phyloP scores from a whole-genome alignment of 2,329 filamentous ascomycete species.

The Stachybotrys chlorohalonatus region DNA sequence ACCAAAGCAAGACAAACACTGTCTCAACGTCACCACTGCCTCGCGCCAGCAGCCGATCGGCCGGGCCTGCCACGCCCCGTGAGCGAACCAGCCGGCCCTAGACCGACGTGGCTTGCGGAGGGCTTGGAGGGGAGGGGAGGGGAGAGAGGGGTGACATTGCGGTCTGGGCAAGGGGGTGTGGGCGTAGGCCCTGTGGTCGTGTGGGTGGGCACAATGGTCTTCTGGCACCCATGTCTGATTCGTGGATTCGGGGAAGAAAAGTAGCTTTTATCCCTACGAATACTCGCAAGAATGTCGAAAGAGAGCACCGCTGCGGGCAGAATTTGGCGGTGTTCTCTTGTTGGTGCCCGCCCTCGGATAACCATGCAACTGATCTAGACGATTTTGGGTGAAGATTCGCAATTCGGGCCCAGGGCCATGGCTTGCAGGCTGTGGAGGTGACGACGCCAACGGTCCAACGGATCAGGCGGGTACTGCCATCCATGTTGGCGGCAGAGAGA shows the following conservation, averaged over 20 bases:
- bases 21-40: not conserved
- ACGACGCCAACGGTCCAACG: too few relatives aligned
- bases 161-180: too few relatives aligned
- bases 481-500: too few relatives aligned
- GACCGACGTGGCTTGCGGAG: not conserved
- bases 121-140: not conserved
- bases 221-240: not conserved
- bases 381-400: not conserved
- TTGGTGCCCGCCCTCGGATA: not conserved
- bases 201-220: too few relatives aligned
- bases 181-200: too few relatives aligned
- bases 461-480: too few relatives aligned
- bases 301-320: not conserved
- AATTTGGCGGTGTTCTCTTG: not conserved
- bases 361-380: not conserved
- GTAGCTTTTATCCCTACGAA: not conserved
- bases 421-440: too few relatives aligned
- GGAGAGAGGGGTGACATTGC: not conserved
- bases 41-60: not conserved
- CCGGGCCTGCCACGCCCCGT: not conserved
- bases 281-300: not conserved
- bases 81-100: not conserved
- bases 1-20: not conserved
- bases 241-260: not conserved
- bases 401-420: not conserved